Evolutionary conservation across 2,329 filamentous ascomycete genomes (phyloP).

Genomic region (Phaeoacremonium minimum): DNA sequence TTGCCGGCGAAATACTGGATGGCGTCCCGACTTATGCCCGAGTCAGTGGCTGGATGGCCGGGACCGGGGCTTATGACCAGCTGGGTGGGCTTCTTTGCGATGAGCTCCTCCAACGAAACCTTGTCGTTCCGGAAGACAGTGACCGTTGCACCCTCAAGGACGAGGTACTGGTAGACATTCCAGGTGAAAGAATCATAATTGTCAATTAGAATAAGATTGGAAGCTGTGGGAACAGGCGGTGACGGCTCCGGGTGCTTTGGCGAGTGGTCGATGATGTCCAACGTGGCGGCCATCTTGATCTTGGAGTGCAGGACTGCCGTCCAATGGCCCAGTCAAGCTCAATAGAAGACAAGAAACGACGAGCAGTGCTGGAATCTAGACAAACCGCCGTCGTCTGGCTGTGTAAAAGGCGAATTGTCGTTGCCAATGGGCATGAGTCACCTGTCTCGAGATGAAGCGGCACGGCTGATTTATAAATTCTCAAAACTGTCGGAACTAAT

Average conservation of each 20-base stretch:
- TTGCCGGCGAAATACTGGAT: constrained; percentile 91
- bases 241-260: constrained; percentile 77
- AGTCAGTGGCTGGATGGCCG: constrained; percentile 86
- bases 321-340: too few relatives aligned
- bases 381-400: too few relatives aligned
- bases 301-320: too few relatives aligned
- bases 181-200: constrained; percentile 99
- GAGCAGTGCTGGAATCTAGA: too few relatives aligned
- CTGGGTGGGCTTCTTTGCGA: constrained; percentile 82
- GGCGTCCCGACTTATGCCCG: constrained; percentile 87
- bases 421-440: too few relatives aligned
- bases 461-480: too few relatives aligned
- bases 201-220: constrained; percentile 92
- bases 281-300: constrained; percentile 39
- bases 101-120: constrained; percentile 78
- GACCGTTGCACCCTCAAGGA: constrained; percentile 89
- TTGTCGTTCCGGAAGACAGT: constrained; percentile 91
- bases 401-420: too few relatives aligned
- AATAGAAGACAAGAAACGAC: too few relatives aligned
- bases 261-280: constrained; percentile 70
- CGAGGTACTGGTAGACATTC: constrained; percentile 98
- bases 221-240: constrained; percentile 70
- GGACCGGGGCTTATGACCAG: constrained; percentile 93
- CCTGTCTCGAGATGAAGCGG: too few relatives aligned
- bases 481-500: too few relatives aligned